Conservation (phyloP, 2,329 filamentous ascomycete genomes). For the Arthrobotrys sphaeroides region DNA sequence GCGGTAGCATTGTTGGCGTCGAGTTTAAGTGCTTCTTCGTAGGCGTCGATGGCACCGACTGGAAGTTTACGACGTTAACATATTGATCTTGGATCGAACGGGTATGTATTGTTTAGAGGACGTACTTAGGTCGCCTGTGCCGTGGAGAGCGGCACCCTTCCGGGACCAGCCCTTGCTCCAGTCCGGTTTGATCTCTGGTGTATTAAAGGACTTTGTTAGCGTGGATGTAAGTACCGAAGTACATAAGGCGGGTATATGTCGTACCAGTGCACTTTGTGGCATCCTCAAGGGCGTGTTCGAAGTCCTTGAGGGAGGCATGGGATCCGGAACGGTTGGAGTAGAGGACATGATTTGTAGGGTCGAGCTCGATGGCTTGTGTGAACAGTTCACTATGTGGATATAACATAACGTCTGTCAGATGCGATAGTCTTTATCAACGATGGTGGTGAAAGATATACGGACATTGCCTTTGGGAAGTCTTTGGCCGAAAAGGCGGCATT, state of each 20-base stretch:
- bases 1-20: slow-evolving; percentile 92
- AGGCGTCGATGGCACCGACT: slow-evolving; percentile 86
- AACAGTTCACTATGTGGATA: slow-evolving; percentile 85
- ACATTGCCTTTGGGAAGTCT: slow-evolving; percentile 96
- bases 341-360: slow-evolving; percentile 91
- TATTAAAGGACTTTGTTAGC: neutral
- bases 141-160: slow-evolving; percentile 90
- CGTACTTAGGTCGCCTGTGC: slow-evolving; percentile 78
- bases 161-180: slow-evolving; percentile 97
- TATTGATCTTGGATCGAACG: neutral
- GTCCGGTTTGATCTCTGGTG: slow-evolving; percentile 90
- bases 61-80: slow-evolving; percentile 16
- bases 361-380: slow-evolving; percentile 86
- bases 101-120: slow-evolving; percentile 25
- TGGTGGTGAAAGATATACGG: slow-evolving; percentile 63
- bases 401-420: slow-evolving; percentile 28
- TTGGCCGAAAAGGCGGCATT: slow-evolving; percentile 99
- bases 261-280: slow-evolving; percentile 81
- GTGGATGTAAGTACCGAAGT: neutral
- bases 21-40: slow-evolving; percentile 91
- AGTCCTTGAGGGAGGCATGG: slow-evolving; percentile 89
- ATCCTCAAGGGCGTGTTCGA: slow-evolving; percentile 83
- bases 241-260: neutral
- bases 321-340: slow-evolving; percentile 88
- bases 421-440: neutral